Evolutionary conservation across 1,139 yeast genomes (phyloP).

Genomic region (Hemisphaericaspora xylanilytica): DNA sequence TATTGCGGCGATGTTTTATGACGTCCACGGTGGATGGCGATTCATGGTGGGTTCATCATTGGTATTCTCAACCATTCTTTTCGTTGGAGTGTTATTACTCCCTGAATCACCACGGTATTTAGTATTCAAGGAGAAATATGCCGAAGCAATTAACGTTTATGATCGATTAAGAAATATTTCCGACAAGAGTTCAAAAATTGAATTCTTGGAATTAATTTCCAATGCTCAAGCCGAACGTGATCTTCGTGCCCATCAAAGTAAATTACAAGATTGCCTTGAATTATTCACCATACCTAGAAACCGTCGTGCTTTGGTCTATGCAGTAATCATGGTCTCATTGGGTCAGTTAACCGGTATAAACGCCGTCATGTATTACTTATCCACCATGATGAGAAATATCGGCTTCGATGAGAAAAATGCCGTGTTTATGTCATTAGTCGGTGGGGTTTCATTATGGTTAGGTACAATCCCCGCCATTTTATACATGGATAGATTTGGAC

Average conservation of each 20-base stretch:
- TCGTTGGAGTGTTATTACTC: conserved; percentile 45
- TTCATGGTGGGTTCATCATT: conserved; percentile 59
- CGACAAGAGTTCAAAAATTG: conserved; percentile 39
- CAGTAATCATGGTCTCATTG: conserved; percentile 53
- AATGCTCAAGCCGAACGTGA: conserved; percentile 30
- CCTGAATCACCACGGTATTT: conserved; percentile 56
- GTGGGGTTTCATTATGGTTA: conserved; percentile 57
- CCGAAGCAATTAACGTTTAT: conserved; percentile 56
- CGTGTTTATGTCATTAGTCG: conserved; percentile 58
- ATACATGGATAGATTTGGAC: conserved; percentile 59
- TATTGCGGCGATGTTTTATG: conserved; percentile 54
- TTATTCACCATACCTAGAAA: conserved; percentile 52
- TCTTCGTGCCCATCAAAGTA: conserved; percentile 23
- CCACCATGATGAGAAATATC: conserved; percentile 47
- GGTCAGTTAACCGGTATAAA: conserved; percentile 60
- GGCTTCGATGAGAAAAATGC: conserved; percentile 44
- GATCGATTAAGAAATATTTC: conserved; percentile 47
- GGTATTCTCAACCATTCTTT: conserved; percentile 51
- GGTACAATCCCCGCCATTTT: conserved; percentile 63
- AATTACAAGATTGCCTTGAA: conserved; percentile 41
- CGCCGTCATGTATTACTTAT: conserved; percentile 56
- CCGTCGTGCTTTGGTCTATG: conserved; percentile 56
- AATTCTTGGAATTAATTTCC: conserved; percentile 48
- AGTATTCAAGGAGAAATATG: conserved; percentile 47
- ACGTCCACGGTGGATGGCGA: conserved; percentile 57